phyloP scores from a whole-genome alignment of 139 green algal genomes.

The Microglena sp. region DNA sequence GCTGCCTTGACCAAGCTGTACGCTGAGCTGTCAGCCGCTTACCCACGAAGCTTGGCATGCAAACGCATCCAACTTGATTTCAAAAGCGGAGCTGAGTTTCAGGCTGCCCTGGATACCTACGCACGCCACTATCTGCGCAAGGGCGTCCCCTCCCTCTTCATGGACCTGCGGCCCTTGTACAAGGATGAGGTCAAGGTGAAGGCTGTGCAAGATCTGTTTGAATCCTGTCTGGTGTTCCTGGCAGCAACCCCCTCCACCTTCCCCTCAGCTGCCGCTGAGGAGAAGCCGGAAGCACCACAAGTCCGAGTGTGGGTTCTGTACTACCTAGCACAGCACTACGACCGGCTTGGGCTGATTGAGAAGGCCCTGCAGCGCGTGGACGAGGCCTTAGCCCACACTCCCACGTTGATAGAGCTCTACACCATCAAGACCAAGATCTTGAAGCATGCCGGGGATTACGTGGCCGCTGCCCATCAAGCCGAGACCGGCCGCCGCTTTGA shows the following conservation, averaged over 20 bases:
- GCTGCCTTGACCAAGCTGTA: constrained; percentile 60
- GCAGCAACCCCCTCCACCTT: not conserved
- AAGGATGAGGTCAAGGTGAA: constrained; percentile 24
- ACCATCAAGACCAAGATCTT: constrained; percentile 49
- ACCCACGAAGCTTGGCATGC: constrained; percentile 49
- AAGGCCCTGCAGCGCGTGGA: constrained; percentile 61
- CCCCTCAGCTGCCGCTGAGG: not conserved
- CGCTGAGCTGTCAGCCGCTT: constrained; percentile 45
- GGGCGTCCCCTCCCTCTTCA: constrained; percentile 93
- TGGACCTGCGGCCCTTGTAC: constrained; percentile 81
- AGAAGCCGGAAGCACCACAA: constrained; percentile 13
- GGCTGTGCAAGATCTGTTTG: constrained; percentile 17
- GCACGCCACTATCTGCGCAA: constrained; percentile 57
- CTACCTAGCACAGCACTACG: constrained; percentile 74
- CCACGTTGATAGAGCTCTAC: constrained; percentile 72
- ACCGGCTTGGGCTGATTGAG: constrained; percentile 43
- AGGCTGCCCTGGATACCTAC: constrained; percentile 42
- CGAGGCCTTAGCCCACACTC: constrained; percentile 52
- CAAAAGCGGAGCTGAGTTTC: constrained; percentile 20
- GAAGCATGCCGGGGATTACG: constrained; percentile 48
- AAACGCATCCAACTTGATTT: constrained; percentile 87
- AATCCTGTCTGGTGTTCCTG: constrained; percentile 16
- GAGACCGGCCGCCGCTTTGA: constrained; percentile 69
- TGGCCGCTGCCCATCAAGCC: constrained; percentile 38
- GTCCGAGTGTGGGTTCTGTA: constrained; percentile 62